Evolutionary conservation across 192 early-diverging fungal genomes (phyloP).

Genomic region (Linnemannia elongata): DNA sequence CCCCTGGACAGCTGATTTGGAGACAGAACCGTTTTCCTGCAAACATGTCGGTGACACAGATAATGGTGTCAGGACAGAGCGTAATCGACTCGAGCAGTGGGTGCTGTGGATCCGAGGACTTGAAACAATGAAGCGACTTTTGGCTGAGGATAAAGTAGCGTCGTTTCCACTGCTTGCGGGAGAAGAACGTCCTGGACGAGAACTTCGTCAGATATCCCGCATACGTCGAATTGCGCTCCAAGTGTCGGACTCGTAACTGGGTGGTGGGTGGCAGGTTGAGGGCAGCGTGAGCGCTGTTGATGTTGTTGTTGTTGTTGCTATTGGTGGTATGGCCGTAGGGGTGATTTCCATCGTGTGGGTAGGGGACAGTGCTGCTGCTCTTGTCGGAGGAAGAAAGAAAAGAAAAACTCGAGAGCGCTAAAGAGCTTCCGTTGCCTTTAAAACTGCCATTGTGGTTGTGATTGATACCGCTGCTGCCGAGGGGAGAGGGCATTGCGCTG

Average conservation of each 20-base stretch:
- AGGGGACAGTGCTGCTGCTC: background rate
- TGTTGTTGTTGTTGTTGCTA: background rate
- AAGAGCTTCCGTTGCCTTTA: constrained; percentile 8
- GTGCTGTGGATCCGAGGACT: constrained; percentile 51
- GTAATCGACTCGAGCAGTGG: constrained; percentile 47
- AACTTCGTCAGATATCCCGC: constrained; percentile 57
- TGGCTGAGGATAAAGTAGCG: constrained; percentile 57
- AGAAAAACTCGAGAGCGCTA: constrained; percentile 22
- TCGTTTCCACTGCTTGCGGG: constrained; percentile 59
- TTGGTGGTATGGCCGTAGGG: constrained; percentile 5
- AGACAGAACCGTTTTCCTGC: constrained; percentile 54
- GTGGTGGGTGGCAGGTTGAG: background rate
- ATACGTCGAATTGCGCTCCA: constrained; percentile 40
- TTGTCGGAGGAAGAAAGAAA: constrained; percentile 22
- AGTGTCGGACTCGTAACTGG: constrained; percentile 42
- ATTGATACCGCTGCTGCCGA: constrained; percentile 13
- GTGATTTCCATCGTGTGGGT: constrained; percentile 5
- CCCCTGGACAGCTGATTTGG: constrained; percentile 44
- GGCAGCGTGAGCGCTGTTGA: background rate
- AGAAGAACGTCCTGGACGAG: constrained; percentile 51
- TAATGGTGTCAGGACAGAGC: constrained; percentile 44
- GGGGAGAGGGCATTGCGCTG: constrained; percentile 36
- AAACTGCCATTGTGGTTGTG: background rate
- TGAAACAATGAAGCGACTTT: constrained; percentile 59
- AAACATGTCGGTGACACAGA: constrained; percentile 60